Conservation (phyloP, 257 asterid genomes). For the Solanum etuberosum region DNA sequence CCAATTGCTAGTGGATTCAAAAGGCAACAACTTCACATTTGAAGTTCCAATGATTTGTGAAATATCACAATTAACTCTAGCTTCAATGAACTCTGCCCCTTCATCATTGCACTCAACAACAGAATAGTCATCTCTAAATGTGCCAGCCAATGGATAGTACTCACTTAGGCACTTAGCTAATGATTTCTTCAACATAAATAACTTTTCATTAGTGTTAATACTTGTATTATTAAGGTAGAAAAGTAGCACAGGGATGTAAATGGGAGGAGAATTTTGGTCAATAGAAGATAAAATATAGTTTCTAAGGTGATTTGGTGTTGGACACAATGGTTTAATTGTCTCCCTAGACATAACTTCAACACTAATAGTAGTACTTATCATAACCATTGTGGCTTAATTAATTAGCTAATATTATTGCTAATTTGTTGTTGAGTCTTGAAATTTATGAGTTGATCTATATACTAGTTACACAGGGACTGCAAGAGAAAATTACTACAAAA, state of each 20-base stretch:
- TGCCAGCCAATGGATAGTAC: constrained; percentile 32
- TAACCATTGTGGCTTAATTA: background rate
- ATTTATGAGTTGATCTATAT: background rate
- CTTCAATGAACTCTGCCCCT: constrained; percentile 13
- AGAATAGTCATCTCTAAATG: background rate
- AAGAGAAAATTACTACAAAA: background rate
- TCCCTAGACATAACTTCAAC: background rate
- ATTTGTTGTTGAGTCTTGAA: background rate
- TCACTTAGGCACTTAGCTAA: constrained; percentile 6
- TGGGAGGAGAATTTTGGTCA: background rate
- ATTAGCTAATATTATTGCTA: background rate
- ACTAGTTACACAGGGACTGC: background rate
- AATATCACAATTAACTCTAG: constrained; percentile 9
- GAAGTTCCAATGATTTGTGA: background rate
- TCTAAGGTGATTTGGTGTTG: background rate
- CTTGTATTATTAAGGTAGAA: background rate
- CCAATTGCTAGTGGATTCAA: background rate
- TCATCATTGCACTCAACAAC: constrained; percentile 14
- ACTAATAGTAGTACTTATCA: background rate
- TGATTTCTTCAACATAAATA: constrained; percentile 2
- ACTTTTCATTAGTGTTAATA: background rate
- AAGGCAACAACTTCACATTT: constrained; percentile 4
- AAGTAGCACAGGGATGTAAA: background rate
- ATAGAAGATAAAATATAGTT: background rate
- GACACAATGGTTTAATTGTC: background rate